Evolutionary conservation across 1,139 yeast genomes (phyloP).

Genomic region (Sugiyamaella sp.): DNA sequence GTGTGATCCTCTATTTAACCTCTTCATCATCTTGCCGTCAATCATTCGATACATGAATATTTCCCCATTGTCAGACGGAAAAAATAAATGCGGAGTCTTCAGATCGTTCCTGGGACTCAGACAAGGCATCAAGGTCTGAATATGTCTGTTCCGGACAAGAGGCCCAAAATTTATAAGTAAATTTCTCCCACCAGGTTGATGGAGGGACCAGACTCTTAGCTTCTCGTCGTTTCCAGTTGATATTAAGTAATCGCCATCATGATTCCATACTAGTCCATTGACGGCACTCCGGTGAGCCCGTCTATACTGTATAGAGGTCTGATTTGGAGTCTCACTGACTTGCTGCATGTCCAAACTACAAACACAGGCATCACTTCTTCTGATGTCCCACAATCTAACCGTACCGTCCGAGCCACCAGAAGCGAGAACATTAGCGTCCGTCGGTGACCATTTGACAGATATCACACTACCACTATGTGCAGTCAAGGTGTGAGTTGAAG

Average conservation of each 20-base stretch:
- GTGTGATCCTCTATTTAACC: slow-evolving; percentile 48
- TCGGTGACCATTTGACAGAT: slow-evolving; percentile 79
- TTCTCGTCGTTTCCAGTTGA: slow-evolving; percentile 79
- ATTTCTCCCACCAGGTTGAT: slow-evolving; percentile 52
- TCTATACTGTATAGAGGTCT: slow-evolving; percentile 35
- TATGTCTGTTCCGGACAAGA: slow-evolving; percentile 63
- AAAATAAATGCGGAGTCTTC: slow-evolving; percentile 60
- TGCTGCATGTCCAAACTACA: slow-evolving; percentile 58
- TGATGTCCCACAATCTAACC: slow-evolving; percentile 68
- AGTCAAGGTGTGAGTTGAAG: slow-evolving; percentile 67
- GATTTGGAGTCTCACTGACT: slow-evolving; percentile 28
- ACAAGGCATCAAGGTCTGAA: slow-evolving; percentile 46
- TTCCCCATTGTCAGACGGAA: slow-evolving; percentile 82
- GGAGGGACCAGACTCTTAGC: slow-evolving; percentile 73
- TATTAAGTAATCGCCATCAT: slow-evolving; percentile 58
- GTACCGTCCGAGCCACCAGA: slow-evolving; percentile 76
- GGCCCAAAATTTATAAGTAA: slow-evolving; percentile 79
- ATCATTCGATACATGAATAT: slow-evolving; percentile 61
- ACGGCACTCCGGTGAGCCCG: slow-evolving; percentile 77
- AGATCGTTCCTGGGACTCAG: slow-evolving; percentile 45
- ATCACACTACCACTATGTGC: slow-evolving; percentile 68
- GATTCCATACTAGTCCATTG: slow-evolving; percentile 74
- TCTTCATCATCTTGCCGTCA: slow-evolving; percentile 63
- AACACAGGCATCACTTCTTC: slow-evolving; percentile 67
- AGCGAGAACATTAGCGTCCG: slow-evolving; percentile 60